Base-by-base conservation (phyloP, 495 filamentous ascomycete species). In the Lentithecium fluviatile region DNA sequence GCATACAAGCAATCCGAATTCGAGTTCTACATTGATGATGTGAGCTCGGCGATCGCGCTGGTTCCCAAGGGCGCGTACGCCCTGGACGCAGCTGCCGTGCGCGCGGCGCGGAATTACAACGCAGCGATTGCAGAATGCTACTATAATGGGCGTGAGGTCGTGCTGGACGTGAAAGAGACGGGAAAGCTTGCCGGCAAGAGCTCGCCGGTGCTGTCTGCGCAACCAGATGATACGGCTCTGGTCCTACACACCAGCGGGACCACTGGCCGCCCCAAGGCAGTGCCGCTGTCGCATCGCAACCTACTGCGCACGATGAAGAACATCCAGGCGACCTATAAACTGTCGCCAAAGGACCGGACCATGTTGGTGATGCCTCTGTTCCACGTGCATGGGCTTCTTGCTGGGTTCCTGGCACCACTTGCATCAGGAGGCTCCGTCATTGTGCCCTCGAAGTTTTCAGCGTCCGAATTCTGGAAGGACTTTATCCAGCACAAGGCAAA, bases 291-390 rank as follows among this genome's bases (percentile, higher is more conserved):
- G 3, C 89, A 93, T 75, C 80, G 76, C 62, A 93, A 93, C 70
- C 77, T 93, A 45, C 88, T 86, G 0, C 77, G 81, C 50, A 90
- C 86, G 12, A 89, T 88, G 85, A 79, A 74, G 59, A 93, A 93
- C 74, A 89, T 93, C 67, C 78, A 85, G 64, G 72, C 77, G 13
- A 94, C 89, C 2, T 92, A 92, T 73, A 70, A 83, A 50, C 79
- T 94, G 52, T 82, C 82, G 2, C 71, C 81, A 23, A 52, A 75
- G 26, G 89, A 93, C 73, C 81, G 88, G 32, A 93, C 89, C 36
- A 83, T 89, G 74, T 80, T 95, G n/a, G 89, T 95, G 46, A 95
- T 93, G 90, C 89, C 89, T 8, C 79, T 95, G 2, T 93, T 93
- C 79, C 89, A 95, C 73, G 89, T 95, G 56, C 90, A 92, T 71